A percentile compares a stretch with the other conserved stretches of the same genome.
Evolutionary conservation across 495 filamentous ascomycete species (phyloP).

Genomic region (Neurospora sublineolata): DNA sequence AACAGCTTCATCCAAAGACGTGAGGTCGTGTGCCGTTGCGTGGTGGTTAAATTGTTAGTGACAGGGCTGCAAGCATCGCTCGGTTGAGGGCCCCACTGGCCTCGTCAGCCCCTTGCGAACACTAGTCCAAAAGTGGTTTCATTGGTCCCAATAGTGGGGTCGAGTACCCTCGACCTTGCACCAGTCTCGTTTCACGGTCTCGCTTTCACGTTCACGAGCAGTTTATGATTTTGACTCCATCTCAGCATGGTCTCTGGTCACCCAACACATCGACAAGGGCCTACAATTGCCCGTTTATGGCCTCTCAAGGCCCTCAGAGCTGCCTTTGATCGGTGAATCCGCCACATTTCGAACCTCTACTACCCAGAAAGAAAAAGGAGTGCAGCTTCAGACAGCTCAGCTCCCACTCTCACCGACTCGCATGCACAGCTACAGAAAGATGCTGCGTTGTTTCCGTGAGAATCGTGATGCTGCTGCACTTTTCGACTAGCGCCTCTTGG

Average conservation of each 20-base stretch:
- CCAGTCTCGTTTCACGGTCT: not conserved
- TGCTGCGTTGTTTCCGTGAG: not conserved
- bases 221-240: not conserved
- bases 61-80: not conserved
- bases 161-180: not conserved
- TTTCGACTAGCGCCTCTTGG: not conserved
- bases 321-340: not conserved
- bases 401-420: not conserved
- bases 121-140: not conserved
- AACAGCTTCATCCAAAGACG: not conserved
- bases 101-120: not conserved
- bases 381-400: not conserved
- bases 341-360: not conserved
- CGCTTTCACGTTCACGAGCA: not conserved
- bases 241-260: not conserved
- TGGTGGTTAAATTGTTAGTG: not conserved
- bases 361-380: not conserved
- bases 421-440: not conserved
- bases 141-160: not conserved
- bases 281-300: not conserved
- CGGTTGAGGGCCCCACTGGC: not conserved
- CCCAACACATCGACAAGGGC: not conserved
- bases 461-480: not conserved
- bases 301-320: too few relatives aligned
- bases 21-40: not conserved